A percentile compares a stretch with the other conserved stretches of the same genome.
phyloP scores from a whole-genome alignment of 441 rosid species.

The Corymbia citriodora region DNA sequence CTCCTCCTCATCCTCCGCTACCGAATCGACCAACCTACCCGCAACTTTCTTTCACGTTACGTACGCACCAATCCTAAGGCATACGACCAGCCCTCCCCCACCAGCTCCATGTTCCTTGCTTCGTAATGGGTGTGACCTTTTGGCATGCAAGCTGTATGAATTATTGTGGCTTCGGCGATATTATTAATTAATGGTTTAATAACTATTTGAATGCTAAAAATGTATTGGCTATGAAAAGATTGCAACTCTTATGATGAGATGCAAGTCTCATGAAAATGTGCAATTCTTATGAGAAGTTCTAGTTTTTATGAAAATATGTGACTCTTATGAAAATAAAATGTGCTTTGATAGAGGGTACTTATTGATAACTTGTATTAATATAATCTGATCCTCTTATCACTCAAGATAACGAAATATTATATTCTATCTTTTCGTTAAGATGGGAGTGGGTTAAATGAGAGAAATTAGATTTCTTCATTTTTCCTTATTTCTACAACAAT shows the following conservation, averaged over 20 bases:
- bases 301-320: neutral
- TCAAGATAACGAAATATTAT: neutral
- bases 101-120: neutral
- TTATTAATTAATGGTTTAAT: no score
- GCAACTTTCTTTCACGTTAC: neutral
- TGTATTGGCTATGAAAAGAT: neutral
- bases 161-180: neutral
- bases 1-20: neutral
- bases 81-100: neutral
- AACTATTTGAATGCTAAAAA: no score
- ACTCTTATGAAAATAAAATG: neutral
- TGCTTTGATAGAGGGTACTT: fast-evolving
- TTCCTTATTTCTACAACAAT: no score
- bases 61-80: neutral
- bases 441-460: neutral
- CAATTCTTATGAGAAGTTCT: neutral
- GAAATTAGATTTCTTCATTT: neutral
- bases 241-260: neutral
- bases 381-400: neutral
- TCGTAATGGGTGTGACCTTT: neutral
- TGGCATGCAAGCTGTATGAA: neutral
- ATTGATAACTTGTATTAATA: no score
- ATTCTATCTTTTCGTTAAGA: neutral
- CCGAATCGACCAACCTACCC: neutral
- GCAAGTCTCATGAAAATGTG: neutral